Conservation (phyloP, 108 stramenopile genomes). For the Nannochloropsis salina region DNA sequence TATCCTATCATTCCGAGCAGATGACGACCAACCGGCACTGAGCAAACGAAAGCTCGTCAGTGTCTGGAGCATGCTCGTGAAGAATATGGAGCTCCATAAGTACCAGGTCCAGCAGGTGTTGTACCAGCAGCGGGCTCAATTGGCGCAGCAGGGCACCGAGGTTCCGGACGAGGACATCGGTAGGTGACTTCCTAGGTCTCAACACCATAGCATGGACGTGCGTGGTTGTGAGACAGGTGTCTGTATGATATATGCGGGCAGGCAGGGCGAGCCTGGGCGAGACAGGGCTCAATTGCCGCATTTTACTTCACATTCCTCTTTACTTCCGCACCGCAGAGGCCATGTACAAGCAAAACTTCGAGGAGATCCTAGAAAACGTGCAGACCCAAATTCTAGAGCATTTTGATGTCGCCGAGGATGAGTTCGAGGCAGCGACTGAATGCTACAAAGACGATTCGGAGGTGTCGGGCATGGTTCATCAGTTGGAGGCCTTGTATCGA, state of each 20-base stretch:
- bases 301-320: background rate
- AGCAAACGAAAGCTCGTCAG: constrained; percentile 11
- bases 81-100: constrained; percentile 11
- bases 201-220: too few species aligned
- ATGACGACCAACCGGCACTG: constrained; percentile 9
- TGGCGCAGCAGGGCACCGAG: background rate
- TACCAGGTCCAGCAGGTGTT: constrained; percentile 18
- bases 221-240: too few species aligned
- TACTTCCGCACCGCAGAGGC: background rate
- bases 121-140: constrained; percentile 19
- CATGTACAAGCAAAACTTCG: constrained; percentile 16
- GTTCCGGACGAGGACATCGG: background rate
- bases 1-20: background rate
- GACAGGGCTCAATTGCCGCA: background rate
- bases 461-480: background rate
- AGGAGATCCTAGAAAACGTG: background rate
- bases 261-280: background rate
- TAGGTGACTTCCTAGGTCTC: background rate
- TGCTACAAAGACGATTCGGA: background rate
- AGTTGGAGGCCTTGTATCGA: background rate
- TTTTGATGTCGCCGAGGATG: background rate
- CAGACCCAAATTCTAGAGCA: constrained; percentile 17
- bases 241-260: too few species aligned
- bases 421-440: constrained; percentile 1
- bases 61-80: background rate